phyloP scores from a whole-genome alignment of 345 rosid genomes.

The Mangifera indica region DNA sequence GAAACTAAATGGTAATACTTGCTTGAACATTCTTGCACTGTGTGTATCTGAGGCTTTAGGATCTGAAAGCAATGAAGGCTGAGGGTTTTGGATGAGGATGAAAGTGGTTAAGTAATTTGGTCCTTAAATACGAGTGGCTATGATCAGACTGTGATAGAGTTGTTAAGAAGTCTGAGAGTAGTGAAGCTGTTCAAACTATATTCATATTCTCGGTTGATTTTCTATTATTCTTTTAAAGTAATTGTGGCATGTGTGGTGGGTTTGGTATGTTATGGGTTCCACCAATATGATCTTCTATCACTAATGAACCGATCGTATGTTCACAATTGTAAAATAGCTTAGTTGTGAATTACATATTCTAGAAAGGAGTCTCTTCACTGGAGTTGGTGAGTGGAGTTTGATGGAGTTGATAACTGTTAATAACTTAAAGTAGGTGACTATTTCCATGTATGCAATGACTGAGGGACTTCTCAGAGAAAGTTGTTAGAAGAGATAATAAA shows the following conservation, averaged over 20 bases:
- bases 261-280: not conserved
- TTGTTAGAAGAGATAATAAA: not conserved
- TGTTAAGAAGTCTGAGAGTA: slow-evolving; percentile 29
- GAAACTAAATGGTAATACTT: no score
- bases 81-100: slow-evolving; percentile 19
- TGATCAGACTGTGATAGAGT: slow-evolving; percentile 34
- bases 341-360: not conserved
- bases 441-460: not conserved
- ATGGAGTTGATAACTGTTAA: slow-evolving; percentile 2
- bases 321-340: not conserved
- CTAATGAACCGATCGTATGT: not conserved
- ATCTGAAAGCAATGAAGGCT: no score
- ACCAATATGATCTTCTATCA: not conserved
- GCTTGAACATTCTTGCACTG: no score
- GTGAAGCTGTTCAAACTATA: slow-evolving; percentile 51
- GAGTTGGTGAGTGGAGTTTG: not conserved
- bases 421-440: not conserved
- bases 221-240: not conserved
- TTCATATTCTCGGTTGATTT: not conserved
- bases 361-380: not conserved
- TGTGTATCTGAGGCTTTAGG: no score
- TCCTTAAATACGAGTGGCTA: slow-evolving; percentile 42
- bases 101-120: slow-evolving; percentile 7
- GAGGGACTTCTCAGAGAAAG: not conserved
- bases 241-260: not conserved